Evolutionary conservation across 495 filamentous ascomycete species (phyloP), one percentile per base, ranked within the genome.

Genomic region (Tetracladium setigerum): DNA sequence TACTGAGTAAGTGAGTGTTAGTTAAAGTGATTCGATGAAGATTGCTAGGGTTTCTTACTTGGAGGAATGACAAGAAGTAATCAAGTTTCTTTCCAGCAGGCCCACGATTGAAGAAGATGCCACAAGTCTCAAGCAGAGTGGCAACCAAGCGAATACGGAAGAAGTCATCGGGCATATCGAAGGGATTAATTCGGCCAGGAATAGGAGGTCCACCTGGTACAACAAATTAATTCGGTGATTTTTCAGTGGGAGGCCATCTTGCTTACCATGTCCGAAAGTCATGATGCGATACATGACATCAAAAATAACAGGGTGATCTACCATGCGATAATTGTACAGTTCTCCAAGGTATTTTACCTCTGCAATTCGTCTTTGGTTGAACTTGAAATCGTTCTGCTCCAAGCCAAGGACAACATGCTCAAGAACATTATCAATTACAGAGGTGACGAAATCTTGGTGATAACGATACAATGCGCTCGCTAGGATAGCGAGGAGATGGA

Each of bases 261-360:
- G 24, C 44, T 42, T 53, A 54, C 56, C 77, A 61, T 97, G 86
- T 13, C 89, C 92, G 57, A 92, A 95, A 1, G 86, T 91, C 58
- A 95, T 76, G 52, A 99, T 88, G 54, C 86, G 86, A 64, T 95
- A 99, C 64, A 99, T 73, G 1, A 85, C 86, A 57, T 99, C 91
- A 55, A 99, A 97, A 30, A 99, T 86, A 11, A 97, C 84, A 0
- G 87, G 86, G 16, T 94, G 92, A 60, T 99, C 92, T 41, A 99
- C 78, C 82, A 96, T 89, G 46, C 92, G 83, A 66, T 97, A 99
- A 55, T 95, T 95, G 71, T 99, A 99, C 32, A 99, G 77, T 70
- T 99, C 92, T 12, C 85, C 91, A 12, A 99, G 73, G 58, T 96
- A 99, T 58, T 96, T 97, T 57, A 95, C 86, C 61, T 96, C 90